Base-by-base conservation (phyloP, 1,284 basidiomycete species). In the Cutaneotrichosporon sp. region DNA sequence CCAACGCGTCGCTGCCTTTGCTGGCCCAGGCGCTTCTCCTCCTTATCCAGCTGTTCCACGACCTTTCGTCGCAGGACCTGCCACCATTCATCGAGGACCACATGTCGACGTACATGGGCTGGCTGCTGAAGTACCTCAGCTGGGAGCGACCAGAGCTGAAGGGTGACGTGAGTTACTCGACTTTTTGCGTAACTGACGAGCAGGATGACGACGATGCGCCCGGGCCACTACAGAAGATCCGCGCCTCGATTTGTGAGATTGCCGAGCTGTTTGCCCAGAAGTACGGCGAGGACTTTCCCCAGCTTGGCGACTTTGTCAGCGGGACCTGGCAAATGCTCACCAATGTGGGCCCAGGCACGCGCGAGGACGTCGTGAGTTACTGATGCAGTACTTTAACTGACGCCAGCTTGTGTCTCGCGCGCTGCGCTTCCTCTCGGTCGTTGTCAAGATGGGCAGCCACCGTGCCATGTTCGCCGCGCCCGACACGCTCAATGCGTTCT, bases 51-150 rank as follows among this genome's bases (percentile, higher is more conserved):
- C 82, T 97, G 30, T 98, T 87, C 77, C 87, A 94, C 66, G 96
- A 98, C 73, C 83, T 98, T 54, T 90, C 88, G 1, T 90, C 88
- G 60, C 96, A 98, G 63, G 94, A 99, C 74, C 78, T 98, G 20
- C 93, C 94, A 5, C 92, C 92, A 9, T 86, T 85, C 60, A 86
- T 99, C 65, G 94, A 99, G 69, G 94, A 98, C 69, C 80, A 85
- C 40, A 84, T 96, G 58, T 77, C 80, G 9, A 81, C 86, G 56
- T 93, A 92, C 70, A 93, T 93, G 72, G 83, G 79, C 1, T 83
- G 84, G 76, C 86, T 94, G 67, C 81, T 88, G 55, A 81, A 80
- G 52, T 87, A 94, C 64, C 76, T 96, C 60, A 77, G 79, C 7
- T 94, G 89, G 88, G 82, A 89, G 62, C 83, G 84, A 0, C 76